Base-by-base conservation (phyloP, 169 alveolate species). In the Eimeria tenella region DNA sequence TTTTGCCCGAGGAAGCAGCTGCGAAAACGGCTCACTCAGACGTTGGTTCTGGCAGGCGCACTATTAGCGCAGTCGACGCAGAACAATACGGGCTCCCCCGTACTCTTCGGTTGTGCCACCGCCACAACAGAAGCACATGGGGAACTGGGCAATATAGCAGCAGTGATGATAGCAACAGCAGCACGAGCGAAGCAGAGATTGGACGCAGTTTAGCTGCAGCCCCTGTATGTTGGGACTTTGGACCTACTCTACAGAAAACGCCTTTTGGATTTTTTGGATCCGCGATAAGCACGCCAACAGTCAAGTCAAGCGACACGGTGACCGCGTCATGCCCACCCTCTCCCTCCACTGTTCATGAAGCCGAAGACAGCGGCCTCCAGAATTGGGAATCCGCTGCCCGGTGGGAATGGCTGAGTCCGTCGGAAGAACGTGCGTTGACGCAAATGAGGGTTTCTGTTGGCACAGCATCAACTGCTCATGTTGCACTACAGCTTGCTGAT, bases 371-470 rank as follows among this genome's bases (percentile, higher is more conserved):
- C 17, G 63, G 31, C 77, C 21, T 25, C 19, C 15, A 60, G 60
- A 13, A 53, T 4, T 9, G 7, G 31, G 77, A 13, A 13, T 11
- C 23, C 19, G 42, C 73, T 15, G 49, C 73, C n/a, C 15, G 75
- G 58, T 83, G 90, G 90, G 90, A 60, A 19, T 83, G 90, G 90
- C 77, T 83, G 19, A 55, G 52, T 21, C 90, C 90, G 11, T 83
- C 75, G 60, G 90, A 83, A 21, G 77, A 83, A 60, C 55, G 63
- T 53, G 90, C 90, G 19, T 75, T 83, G 73, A 58, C 90, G n/a
- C 90, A 83, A 31, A 83, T 83, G 90, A 55, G 77, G 77, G 77
- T 83, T 23, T 13, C 90, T 8, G 11, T 60, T 4, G 90, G 90
- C 25, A 55, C 90, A 60, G 90, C 75, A 23, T 55, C 90, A n/a